A percentile compares a stretch with the other conserved stretches of the same genome.
Evolutionary conservation across 2,329 filamentous ascomycete genomes (phyloP).

Genomic region (Diplodia sapinea): DNA sequence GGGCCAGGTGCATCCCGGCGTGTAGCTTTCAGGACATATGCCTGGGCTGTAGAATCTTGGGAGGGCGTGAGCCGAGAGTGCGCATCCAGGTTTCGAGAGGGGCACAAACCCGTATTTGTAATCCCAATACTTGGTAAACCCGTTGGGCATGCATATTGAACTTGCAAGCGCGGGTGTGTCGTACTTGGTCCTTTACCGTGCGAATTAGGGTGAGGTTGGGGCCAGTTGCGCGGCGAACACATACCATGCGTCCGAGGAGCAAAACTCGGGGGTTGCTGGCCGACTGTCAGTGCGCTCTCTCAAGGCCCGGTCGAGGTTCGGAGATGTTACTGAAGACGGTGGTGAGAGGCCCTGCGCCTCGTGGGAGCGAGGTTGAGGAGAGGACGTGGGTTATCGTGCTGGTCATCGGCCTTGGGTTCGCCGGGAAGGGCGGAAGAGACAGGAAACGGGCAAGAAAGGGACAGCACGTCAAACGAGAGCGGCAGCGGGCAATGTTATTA

Average conservation of each 20-base stretch:
- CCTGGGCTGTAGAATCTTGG: constrained; percentile 12
- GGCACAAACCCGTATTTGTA: constrained; percentile 1
- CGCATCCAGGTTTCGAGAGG: not conserved
- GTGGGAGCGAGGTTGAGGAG: not conserved
- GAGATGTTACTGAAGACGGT: constrained; percentile 8
- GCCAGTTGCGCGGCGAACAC: not conserved
- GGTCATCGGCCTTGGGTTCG: not conserved
- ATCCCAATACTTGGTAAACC: constrained; percentile 6
- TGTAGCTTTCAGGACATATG: constrained; percentile 20
- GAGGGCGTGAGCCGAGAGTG: not conserved
- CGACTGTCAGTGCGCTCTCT: not conserved
- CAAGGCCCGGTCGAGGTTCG: not conserved
- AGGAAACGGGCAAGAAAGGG: not conserved
- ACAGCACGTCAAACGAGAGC: not conserved
- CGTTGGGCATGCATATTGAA: constrained; percentile 18
- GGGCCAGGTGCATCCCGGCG: not conserved
- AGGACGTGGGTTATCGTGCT: not conserved
- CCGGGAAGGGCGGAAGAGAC: constrained; percentile 1
- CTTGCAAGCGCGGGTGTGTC: not conserved
- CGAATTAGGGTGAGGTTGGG: not conserved
- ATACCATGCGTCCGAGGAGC: not conserved
- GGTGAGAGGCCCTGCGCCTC: constrained; percentile 17
- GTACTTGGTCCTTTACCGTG: not conserved
- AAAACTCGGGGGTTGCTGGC: constrained; percentile 16
- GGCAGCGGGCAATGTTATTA: not conserved